phyloP scores from a whole-genome alignment of 352 stramenopile genomes.

The Phytophthora colocasiae region DNA sequence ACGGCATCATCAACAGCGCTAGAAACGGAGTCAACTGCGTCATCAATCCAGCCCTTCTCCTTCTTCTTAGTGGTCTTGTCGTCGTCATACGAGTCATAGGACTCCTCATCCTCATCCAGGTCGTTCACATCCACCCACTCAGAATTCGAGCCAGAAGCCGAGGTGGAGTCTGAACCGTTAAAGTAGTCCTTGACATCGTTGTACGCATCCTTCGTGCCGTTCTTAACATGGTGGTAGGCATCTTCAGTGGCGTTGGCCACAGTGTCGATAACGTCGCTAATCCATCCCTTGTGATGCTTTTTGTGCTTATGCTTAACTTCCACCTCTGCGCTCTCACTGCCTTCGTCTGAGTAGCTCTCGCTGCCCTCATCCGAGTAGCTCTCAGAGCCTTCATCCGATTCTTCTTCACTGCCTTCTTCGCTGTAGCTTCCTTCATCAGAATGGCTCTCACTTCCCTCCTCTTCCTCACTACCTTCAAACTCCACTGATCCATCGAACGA shows the following conservation, averaged over 20 bases:
- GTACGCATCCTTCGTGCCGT: slow-evolving; percentile 26
- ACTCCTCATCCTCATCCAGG: slow-evolving; percentile 36
- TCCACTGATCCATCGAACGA: slow-evolving; percentile 32
- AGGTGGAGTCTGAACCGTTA: slow-evolving; percentile 35
- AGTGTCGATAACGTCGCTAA: slow-evolving; percentile 34
- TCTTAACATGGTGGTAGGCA: slow-evolving; percentile 35
- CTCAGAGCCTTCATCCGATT: slow-evolving; percentile 18
- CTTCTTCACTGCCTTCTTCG: slow-evolving; percentile 7
- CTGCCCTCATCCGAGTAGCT: slow-evolving; percentile 22
- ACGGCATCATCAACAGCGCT: slow-evolving; percentile 32
- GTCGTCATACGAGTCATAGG: slow-evolving; percentile 21
- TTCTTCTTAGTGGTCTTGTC: slow-evolving; percentile 16
- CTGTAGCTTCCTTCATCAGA: slow-evolving; percentile 25
- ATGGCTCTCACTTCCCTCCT: slow-evolving; percentile 15
- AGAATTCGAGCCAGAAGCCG: slow-evolving; percentile 27
- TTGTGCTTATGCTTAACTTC: slow-evolving; percentile 30
- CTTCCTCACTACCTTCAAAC: slow-evolving; percentile 33
- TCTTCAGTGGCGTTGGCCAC: slow-evolving; percentile 35
- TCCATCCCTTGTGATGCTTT: slow-evolving; percentile 37
- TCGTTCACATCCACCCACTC: slow-evolving; percentile 39
- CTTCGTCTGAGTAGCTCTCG: slow-evolving; percentile 23
- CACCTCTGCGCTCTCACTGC: slow-evolving; percentile 4
- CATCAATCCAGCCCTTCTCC: slow-evolving; percentile 34
- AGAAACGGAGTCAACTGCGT: slow-evolving; percentile 34
- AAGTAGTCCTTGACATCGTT: slow-evolving; percentile 39